These are phyloP conservation scores for Thecaphora thlaspeos DNA, from an alignment of 1,284 basidiomycete genomes.

Conservation along the genomic window DNA sequence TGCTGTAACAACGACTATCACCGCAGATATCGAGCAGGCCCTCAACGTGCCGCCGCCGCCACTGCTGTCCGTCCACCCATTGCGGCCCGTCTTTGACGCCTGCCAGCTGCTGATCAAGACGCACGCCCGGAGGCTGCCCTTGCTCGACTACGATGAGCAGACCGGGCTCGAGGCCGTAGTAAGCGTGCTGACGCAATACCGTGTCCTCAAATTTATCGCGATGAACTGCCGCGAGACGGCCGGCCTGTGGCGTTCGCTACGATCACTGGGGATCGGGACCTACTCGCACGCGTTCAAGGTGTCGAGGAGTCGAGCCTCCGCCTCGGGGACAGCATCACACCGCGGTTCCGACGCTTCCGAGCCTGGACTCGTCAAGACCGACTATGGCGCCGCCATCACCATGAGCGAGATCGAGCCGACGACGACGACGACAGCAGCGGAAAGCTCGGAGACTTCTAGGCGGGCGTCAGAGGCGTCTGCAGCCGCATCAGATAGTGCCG, in stretches of 20 bases:
- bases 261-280: constrained; percentile 87
- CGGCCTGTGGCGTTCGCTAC: constrained; percentile 68
- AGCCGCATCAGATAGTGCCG: background rate
- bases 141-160: constrained; percentile 89
- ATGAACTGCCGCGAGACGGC: constrained; percentile 68
- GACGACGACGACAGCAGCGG: background rate
- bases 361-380: constrained; percentile 14
- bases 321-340: constrained; percentile 4
- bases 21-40: constrained; percentile 81
- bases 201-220: constrained; percentile 95
- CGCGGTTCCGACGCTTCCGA: constrained; percentile 26
- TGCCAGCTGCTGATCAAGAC: constrained; percentile 88
- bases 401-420: constrained; percentile 15
- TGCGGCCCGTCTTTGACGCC: constrained; percentile 82
- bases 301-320: background rate
- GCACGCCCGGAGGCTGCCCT: constrained; percentile 87
- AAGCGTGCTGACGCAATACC: constrained; percentile 93
- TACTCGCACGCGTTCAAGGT: constrained; percentile 65
- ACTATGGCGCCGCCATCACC: constrained; percentile 2
- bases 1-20: too few relatives aligned
- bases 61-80: constrained; percentile 81
- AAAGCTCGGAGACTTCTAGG: too few relatives aligned
- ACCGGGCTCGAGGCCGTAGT: constrained; percentile 94
- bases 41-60: constrained; percentile 91
- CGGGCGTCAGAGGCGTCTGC: too few relatives aligned